phyloP scores from a whole-genome alignment of 2,329 filamentous ascomycete species.

The Pseudocercospora pini-densiflorae region DNA sequence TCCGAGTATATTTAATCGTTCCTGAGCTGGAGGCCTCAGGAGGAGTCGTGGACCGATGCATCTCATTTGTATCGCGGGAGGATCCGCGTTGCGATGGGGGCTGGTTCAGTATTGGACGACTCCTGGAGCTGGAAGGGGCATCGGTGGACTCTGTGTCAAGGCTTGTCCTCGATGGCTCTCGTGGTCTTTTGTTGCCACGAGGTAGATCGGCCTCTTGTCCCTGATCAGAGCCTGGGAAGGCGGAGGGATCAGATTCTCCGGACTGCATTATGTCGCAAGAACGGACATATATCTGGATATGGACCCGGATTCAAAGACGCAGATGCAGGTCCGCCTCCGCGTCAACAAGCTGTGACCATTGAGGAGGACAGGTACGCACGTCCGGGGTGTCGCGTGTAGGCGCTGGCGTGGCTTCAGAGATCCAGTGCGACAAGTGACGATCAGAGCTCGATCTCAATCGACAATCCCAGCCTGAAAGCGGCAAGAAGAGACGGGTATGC shows the following conservation, averaged over 20 bases:
- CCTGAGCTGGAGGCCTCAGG: constrained; percentile 24
- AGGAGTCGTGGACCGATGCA: constrained; percentile 30
- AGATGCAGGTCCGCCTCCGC: constrained; percentile 7
- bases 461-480: neutral
- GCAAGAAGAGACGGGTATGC: constrained; percentile 1
- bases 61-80: constrained; percentile 28
- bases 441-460: constrained; percentile 2
- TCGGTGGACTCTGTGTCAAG: constrained; percentile 12
- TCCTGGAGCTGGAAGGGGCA: constrained; percentile 11
- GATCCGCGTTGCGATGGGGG: constrained; percentile 20
- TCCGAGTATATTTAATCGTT: constrained; percentile 48
- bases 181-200: constrained; percentile 3
- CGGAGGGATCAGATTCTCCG: neutral
- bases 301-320: neutral
- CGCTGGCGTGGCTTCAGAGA: neutral
- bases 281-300: constrained; percentile 4
- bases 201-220: neutral
- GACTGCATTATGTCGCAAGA: constrained; percentile 3
- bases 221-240: neutral
- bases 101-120: constrained; percentile 17
- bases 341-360: constrained; percentile 8
- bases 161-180: constrained; percentile 7
- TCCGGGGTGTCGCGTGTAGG: constrained; percentile 6
- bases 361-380: neutral
- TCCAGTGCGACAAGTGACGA: neutral